A percentile compares a stretch with the other conserved stretches of the same genome.
Evolutionary conservation across 78 protist genomes (phyloP).

Genomic region (Fonticula alba): DNA sequence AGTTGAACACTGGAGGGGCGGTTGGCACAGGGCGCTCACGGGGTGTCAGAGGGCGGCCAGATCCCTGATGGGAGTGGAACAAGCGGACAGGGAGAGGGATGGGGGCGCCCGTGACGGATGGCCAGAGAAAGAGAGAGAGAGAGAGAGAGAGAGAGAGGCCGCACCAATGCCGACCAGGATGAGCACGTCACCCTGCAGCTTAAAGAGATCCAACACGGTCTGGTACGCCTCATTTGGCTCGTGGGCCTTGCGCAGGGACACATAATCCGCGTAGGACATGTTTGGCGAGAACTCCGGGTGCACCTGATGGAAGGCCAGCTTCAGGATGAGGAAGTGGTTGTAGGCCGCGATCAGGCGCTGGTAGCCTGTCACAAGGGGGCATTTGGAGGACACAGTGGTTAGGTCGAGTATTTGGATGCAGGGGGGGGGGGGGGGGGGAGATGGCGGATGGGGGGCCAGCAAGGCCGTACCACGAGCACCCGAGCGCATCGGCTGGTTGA

Average conservation of each 20-base stretch:
- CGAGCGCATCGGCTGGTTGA: constrained; percentile 1
- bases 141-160: neutral
- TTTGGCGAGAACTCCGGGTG: neutral
- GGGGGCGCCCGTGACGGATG: too few species aligned
- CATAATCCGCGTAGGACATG: neutral
- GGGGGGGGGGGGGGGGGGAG: too few species aligned
- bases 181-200: neutral
- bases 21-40: too few species aligned
- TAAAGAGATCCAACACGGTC: neutral
- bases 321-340: neutral
- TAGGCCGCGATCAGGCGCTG: neutral
- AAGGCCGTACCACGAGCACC: too few species aligned
- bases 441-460: too few species aligned
- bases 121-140: neutral
- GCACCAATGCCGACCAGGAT: neutral
- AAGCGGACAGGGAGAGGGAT: too few species aligned
- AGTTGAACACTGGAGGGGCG: neutral
- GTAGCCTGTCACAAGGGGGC: neutral
- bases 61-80: too few species aligned
- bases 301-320: neutral
- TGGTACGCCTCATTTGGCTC: neutral
- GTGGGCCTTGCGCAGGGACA: neutral
- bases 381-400: too few species aligned
- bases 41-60: too few species aligned
- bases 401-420: too few species aligned